These are phyloP conservation scores for Hydnum rufescens DNA, from an alignment of 768 basidiomycete species.

Conservation along the genomic window DNA sequence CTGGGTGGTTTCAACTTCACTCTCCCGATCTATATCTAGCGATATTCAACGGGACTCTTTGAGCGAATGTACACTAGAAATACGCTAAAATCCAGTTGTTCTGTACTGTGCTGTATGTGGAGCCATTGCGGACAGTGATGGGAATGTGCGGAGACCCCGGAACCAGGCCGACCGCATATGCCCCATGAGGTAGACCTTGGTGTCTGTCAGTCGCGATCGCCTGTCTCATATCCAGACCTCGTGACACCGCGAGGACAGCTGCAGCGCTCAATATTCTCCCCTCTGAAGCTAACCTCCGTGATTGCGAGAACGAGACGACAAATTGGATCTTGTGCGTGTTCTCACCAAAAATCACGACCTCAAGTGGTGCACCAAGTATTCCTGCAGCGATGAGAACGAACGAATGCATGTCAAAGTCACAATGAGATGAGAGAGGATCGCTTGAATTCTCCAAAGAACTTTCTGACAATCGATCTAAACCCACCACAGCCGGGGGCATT, in stretches of 20 bases:
- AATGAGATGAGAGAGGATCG: conserved; percentile 92
- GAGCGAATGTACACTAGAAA: no score
- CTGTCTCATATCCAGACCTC: conserved; percentile 80
- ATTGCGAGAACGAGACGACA: conserved; percentile 82
- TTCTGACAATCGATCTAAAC: conserved; percentile 49
- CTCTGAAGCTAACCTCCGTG: conserved; percentile 71
- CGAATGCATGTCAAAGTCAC: conserved; percentile 88
- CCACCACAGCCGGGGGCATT: no score
- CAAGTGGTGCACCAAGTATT: conserved; percentile 93
- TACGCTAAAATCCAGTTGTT: no score
- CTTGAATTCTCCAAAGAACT: conserved; percentile 88
- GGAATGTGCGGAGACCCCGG: conserved; percentile 26
- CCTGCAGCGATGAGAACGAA: conserved; percentile 73
- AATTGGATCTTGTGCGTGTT: conserved; percentile 73
- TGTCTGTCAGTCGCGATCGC: conserved; percentile 93
- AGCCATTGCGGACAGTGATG: conserved; percentile 30
- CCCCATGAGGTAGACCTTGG: conserved; percentile 89
- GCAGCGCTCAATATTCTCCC: conserved; percentile 67
- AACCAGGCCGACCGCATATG: conserved; percentile 55
- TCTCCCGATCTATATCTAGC: no score
- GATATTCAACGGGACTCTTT: no score
- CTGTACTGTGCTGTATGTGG: no score
- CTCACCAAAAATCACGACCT: conserved; percentile 92
- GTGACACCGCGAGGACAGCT: conserved; percentile 83
- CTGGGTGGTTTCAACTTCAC: no score